These are phyloP conservation scores for Chrysosporium keratinophilum DNA, from an alignment of 2,329 filamentous ascomycete genomes.

Conservation along the genomic window DNA sequence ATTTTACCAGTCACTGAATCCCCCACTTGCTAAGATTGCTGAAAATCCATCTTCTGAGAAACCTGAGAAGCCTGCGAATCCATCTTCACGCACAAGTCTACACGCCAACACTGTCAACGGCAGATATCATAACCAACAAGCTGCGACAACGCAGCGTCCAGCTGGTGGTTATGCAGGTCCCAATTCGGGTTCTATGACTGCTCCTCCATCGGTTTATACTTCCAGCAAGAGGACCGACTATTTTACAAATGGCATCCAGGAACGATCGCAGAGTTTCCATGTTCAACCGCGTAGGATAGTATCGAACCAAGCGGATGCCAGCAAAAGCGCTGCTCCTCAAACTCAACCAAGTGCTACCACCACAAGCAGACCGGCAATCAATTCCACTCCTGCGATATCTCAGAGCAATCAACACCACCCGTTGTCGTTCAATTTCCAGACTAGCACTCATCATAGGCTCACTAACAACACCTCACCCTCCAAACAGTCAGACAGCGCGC, in stretches of 20 bases:
- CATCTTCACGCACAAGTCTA: neutral
- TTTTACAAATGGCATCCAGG: neutral
- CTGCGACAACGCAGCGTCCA: neutral
- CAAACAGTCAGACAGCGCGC: neutral
- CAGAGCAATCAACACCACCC: neutral
- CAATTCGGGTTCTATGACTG: neutral
- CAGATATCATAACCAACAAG: neutral
- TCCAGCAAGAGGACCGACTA: neutral
- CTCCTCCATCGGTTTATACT: neutral
- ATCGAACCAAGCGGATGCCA: neutral
- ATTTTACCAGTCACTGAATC: slow-evolving; percentile 2
- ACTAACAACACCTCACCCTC: neutral
- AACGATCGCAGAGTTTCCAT: neutral
- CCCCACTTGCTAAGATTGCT: neutral
- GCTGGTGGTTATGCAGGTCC: neutral
- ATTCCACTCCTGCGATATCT: neutral
- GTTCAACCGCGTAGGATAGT: neutral
- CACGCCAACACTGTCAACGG: neutral
- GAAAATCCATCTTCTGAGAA: neutral
- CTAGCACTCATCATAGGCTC: neutral
- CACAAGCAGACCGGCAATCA: neutral
- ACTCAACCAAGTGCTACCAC: neutral
- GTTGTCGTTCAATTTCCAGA: neutral
- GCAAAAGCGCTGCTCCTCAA: neutral
- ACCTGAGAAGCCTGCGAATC: neutral